Percentiles rank a stretch among this genome's conserved stretches.
Evolutionary conservation across 2,329 filamentous ascomycete species (phyloP).

Genomic region (Fusarium sp.): DNA sequence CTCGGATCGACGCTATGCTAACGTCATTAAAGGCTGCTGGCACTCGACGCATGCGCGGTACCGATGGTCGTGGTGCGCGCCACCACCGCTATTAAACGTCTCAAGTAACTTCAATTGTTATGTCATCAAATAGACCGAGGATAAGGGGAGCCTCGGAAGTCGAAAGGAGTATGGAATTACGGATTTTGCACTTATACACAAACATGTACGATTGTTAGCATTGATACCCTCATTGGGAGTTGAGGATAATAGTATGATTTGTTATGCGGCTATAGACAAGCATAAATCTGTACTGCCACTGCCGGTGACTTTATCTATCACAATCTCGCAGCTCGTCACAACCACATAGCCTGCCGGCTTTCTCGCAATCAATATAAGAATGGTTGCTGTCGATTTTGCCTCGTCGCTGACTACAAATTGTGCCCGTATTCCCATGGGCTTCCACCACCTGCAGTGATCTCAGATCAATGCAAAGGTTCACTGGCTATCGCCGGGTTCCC

Average conservation of each 20-base stretch:
- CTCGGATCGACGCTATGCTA: conserved; percentile 4
- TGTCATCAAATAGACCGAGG: neutral
- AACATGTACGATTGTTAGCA: conserved; percentile 36
- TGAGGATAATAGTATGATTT: conserved; percentile 26
- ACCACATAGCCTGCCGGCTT: neutral
- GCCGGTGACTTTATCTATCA: conserved; percentile 28
- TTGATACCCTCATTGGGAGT: conserved; percentile 30
- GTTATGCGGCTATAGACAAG: conserved; percentile 18
- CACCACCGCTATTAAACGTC: conserved; percentile 41
- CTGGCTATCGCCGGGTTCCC: too few relatives aligned
- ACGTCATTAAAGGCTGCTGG: conserved; percentile 69
- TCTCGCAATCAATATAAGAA: neutral
- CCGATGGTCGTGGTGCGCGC: conserved; percentile 72
- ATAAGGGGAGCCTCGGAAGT: conserved; percentile 11
- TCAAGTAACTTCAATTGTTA: neutral
- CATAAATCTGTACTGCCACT: neutral
- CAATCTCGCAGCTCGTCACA: conserved; percentile 16
- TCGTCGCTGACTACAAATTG: neutral
- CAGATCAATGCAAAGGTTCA: neutral
- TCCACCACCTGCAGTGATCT: neutral
- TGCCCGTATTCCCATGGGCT: too few relatives aligned
- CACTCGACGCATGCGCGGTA: conserved; percentile 78
- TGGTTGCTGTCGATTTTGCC: neutral
- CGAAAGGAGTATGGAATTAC: neutral
- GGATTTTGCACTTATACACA: neutral